phyloP scores from a whole-genome alignment of 176 grass and related monocot species.

The Phoenix roebelenii region DNA sequence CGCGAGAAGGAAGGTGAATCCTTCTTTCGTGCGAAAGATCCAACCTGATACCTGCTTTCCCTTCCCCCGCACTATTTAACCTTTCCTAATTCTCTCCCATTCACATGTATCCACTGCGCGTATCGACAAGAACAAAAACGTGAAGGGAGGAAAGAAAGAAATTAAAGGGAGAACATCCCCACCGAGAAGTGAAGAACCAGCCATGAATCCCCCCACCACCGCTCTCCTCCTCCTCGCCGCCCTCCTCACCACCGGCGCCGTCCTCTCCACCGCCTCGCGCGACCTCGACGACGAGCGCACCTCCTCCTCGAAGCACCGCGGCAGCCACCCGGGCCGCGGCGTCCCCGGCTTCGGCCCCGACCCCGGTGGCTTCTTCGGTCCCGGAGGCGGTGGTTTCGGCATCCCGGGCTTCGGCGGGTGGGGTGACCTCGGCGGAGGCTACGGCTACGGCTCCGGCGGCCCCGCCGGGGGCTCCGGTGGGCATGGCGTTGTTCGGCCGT shows the following conservation, averaged over 20 bases:
- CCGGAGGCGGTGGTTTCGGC: slow-evolving; percentile 12
- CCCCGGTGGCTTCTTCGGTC: slow-evolving; percentile 25
- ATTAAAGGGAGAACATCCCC: not conserved
- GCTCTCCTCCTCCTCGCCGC: slow-evolving; percentile 24
- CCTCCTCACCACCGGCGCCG: slow-evolving; percentile 8
- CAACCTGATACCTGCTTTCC: not conserved
- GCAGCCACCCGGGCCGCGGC: not conserved
- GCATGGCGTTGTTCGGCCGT: slow-evolving; percentile 30
- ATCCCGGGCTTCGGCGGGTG: slow-evolving; percentile 23
- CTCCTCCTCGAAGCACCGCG: not conserved
- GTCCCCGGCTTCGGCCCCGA: slow-evolving; percentile 39
- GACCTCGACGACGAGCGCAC: slow-evolving; percentile 2
- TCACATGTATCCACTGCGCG: too few species aligned
- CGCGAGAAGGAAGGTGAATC: too few species aligned
- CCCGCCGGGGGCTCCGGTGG: slow-evolving; percentile 24
- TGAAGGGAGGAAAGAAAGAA: too few species aligned
- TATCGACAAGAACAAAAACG: not conserved
- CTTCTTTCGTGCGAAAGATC: not conserved
- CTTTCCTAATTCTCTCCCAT: too few species aligned
- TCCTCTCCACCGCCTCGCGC: slow-evolving; percentile 19
- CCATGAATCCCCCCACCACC: slow-evolving; percentile 18
- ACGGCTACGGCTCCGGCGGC: slow-evolving; percentile 18
- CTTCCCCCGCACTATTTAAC: not conserved
- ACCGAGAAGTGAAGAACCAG: not conserved
- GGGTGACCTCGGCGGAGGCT: slow-evolving; percentile 37